These are phyloP conservation scores for Pestalotiopsis sp. DNA, from an alignment of 2,329 filamentous ascomycete genomes.

Conservation along the genomic window DNA sequence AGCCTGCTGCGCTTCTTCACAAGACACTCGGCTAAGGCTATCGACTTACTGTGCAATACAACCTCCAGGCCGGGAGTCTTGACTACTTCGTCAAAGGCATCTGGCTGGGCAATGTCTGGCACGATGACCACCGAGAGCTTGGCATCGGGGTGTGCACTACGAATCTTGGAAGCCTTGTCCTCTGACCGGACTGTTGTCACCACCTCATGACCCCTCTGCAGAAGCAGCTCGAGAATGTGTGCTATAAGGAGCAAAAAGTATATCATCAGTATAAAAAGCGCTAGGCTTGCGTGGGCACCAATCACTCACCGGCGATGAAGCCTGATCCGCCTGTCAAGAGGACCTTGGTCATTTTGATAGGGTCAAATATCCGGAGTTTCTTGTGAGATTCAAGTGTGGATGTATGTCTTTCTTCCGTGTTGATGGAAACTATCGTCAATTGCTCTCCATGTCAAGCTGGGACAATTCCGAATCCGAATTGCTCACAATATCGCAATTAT, in stretches of 20 bases:
- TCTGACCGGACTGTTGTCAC: conserved; percentile 57
- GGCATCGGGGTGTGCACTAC: conserved; percentile 45
- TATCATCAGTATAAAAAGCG: background rate
- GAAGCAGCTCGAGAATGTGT: conserved; percentile 55
- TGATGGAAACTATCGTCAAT: background rate
- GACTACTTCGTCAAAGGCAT: conserved; percentile 70
- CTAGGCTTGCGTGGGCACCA: background rate
- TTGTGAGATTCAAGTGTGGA: background rate
- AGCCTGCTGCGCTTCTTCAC: background rate
- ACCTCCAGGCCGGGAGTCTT: conserved; percentile 50
- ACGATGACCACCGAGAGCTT: conserved; percentile 61
- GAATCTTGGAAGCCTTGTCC: conserved; percentile 53
- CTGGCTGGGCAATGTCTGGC: conserved; percentile 71
- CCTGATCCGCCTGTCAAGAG: conserved; percentile 44
- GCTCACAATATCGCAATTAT: background rate
- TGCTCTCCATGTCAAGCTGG: background rate
- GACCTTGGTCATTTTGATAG: conserved; percentile 6
- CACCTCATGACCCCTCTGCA: conserved; percentile 49
- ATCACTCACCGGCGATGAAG: conserved; percentile 48
- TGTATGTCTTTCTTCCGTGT: background rate
- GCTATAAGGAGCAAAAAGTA: conserved; percentile 33
- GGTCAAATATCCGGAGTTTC: background rate
- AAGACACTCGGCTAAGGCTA: background rate
- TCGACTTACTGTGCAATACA: conserved; percentile 50
- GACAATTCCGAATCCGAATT: background rate